Conservation (phyloP, 169 alveolate species). For the Plasmodium yoelii region DNA sequence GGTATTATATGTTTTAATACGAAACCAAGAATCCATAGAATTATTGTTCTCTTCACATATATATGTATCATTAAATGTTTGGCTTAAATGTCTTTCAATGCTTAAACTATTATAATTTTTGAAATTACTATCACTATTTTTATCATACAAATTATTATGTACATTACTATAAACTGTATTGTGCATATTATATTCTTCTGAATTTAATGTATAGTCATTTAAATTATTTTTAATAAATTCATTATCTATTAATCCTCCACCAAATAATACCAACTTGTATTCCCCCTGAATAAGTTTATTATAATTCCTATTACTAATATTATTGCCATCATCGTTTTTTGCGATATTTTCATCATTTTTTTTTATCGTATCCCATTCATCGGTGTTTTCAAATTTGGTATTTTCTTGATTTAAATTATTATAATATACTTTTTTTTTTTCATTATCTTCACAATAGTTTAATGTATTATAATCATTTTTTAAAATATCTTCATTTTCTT, state of each 20-base stretch:
- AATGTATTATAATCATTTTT: not conserved
- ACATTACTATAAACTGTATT: not conserved
- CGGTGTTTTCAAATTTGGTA: not conserved
- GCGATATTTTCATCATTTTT: not conserved
- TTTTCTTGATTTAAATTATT: not conserved
- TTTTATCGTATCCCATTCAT: not conserved
- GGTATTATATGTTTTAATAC: conserved; percentile 42
- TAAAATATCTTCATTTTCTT: conserved; percentile 7
- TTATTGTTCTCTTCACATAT: conserved; percentile 68
- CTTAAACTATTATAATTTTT: not conserved
- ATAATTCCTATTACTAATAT: not conserved
- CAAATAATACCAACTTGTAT: conserved; percentile 51
- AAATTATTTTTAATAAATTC: conserved; percentile 37
- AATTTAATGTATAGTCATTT: conserved; percentile 26
- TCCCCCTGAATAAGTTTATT: conserved; percentile 10
- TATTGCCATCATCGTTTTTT: not conserved
- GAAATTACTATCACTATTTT: not conserved
- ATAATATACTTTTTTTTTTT: not conserved
- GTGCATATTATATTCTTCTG: not conserved
- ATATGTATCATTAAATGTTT: conserved; percentile 66
- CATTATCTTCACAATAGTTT: conserved; percentile 3
- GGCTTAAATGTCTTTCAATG: conserved; percentile 43
- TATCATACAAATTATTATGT: not conserved
- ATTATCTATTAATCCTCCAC: conserved; percentile 65
- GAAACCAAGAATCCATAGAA: conserved; percentile 20